phyloP scores from a whole-genome alignment of 2,329 filamentous ascomycete species.

The Aspergillus sp. region DNA sequence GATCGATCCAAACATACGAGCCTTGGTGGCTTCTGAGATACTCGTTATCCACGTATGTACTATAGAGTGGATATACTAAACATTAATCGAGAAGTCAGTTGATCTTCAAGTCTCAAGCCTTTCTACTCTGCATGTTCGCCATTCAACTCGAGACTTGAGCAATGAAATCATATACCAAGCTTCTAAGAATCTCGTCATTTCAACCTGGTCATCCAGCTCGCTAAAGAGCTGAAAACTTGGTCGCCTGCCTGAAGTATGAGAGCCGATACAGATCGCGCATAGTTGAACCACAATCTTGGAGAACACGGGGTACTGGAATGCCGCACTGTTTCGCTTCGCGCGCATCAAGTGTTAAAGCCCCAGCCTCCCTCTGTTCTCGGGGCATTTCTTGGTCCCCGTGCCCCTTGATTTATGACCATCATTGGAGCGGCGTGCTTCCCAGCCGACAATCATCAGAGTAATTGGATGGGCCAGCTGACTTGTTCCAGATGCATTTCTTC shows the following conservation, averaged over 20 bases:
- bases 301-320: neutral
- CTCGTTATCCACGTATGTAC: neutral
- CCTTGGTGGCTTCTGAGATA: neutral
- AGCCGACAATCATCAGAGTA: neutral
- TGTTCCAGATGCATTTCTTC: neutral
- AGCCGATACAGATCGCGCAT: neutral
- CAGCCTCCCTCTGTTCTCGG: neutral
- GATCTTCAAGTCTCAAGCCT: too few relatives aligned
- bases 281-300: neutral
- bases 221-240: neutral
- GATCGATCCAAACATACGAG: neutral
- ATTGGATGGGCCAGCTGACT: conserved; percentile 1
- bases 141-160: neutral
- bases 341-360: neutral
- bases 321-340: neutral
- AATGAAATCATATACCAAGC: neutral
- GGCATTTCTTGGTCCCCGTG: conserved; percentile 3
- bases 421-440: conserved; percentile 3
- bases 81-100: neutral
- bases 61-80: neutral
- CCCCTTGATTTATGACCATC: conserved; percentile 9
- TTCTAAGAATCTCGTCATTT: neutral
- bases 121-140: neutral
- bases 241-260: neutral
- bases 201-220: neutral